Base-by-base conservation (phyloP, 2,329 filamentous ascomycete genomes). In the Scopulariopsis brevicaulis region DNA sequence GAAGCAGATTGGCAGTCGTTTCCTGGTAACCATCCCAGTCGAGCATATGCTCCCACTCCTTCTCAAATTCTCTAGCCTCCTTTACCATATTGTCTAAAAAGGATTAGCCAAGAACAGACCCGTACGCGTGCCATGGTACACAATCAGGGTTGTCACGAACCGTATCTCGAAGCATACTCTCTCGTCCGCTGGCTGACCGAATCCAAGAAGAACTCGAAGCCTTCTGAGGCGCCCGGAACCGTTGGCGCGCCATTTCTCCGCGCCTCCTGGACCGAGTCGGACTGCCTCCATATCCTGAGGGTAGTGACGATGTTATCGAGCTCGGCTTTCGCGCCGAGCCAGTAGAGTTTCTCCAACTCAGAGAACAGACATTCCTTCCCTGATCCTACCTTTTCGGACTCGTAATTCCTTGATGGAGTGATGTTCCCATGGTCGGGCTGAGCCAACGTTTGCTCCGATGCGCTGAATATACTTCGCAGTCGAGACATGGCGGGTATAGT, bases 321-420 rank as follows among this genome's bases (percentile, higher is more conserved):
- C 56, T 74, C 73, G 1, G 62, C 53, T 43, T 64, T 62, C 2
- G 71, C 69, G 1, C 70, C 72, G 2, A 64, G 61, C 72, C 72
- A 74, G 60, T 74, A 74, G 48, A 74, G 59, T 8, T 60, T 58
- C 57, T 66, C 63, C 2, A 71, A 60, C 58, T 68, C 64, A 0
- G 40, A 24, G n/a, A 61, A 59, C 15, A 70, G 63, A 22, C 57
- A 58, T 12, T 56, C 28, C 40, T 24, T 54, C 18, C 56, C 58
- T 1, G 46, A 4, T n/a, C 37, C 37, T 43, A 43, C 12, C 37
- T 43, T n/a, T n/a, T 43, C 18, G 37, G 37, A n/a, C 37, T 14
- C 12, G 37, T 43, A 15, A 15, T 43, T 7, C 28, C 28, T 32
- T 4, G 28, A 32, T 32, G 28, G 8, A 32, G 28, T 32, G 28